Percentiles rank a stretch among this genome's conserved stretches.
Evolutionary conservation across 331 rosid genomes (phyloP).

Genomic region (Rhamnella rubrinervis): DNA sequence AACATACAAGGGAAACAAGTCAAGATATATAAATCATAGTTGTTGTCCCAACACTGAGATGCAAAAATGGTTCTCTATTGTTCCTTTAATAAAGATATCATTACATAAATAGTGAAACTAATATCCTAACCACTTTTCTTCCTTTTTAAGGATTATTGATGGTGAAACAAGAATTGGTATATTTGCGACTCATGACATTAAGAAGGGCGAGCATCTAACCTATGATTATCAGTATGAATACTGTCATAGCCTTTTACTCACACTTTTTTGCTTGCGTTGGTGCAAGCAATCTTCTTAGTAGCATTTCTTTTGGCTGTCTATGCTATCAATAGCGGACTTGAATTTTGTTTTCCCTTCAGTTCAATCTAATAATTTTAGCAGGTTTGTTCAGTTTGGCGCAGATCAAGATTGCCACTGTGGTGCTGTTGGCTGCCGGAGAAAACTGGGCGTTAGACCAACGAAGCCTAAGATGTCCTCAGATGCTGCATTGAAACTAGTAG

Average conservation of each 20-base stretch:
- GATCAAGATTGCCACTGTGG: constrained; percentile 99
- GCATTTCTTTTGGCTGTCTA: constrained; percentile 7
- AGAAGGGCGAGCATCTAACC: constrained; percentile 89
- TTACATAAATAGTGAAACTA: constrained; percentile 16
- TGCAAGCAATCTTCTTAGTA: neutral
- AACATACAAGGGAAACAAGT: constrained; percentile 91
- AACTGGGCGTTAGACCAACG: constrained; percentile 79
- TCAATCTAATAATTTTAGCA: constrained; percentile 64
- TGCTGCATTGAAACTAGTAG: constrained; percentile 80
- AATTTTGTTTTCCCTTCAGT: constrained; percentile 8
- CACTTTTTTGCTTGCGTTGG: constrained; percentile 3
- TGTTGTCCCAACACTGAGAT: constrained; percentile 98
- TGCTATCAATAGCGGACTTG: neutral
- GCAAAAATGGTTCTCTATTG: constrained; percentile 81
- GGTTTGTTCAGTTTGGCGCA: constrained; percentile 99
- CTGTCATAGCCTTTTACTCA: constrained; percentile 28
- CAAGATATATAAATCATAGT: constrained; percentile 94
- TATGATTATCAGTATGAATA: constrained; percentile 88
- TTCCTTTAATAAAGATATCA: constrained; percentile 22
- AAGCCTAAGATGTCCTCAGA: constrained; percentile 81
- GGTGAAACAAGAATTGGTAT: constrained; percentile 97
- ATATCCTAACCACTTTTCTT: constrained; percentile 18
- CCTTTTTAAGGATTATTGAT: constrained; percentile 69
- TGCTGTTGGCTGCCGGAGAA: constrained; percentile 72
- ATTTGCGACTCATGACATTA: constrained; percentile 71